Evolutionary conservation across 768 basidiomycete genomes (phyloP).

Genomic region (Austroboletus eburneus): DNA sequence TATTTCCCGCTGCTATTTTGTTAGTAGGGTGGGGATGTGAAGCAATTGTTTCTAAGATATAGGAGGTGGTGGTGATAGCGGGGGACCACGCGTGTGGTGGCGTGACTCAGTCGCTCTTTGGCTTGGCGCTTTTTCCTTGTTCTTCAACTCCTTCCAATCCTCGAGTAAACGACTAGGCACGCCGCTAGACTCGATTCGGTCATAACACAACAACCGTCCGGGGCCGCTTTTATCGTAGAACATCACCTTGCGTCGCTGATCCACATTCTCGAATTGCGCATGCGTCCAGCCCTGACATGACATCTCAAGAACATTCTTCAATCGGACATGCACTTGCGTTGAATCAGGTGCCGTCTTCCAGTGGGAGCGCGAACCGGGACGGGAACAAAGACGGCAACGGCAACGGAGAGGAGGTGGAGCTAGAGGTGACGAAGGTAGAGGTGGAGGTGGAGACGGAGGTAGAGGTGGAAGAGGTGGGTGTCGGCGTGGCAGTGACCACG

Average conservation of each 20-base stretch:
- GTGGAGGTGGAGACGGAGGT: not conserved
- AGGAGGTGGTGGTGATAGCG: no score
- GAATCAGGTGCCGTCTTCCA: constrained; percentile 1
- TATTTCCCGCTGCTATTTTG: no score
- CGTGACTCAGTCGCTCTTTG: not conserved
- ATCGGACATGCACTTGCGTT: constrained; percentile 14
- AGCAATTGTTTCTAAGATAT: no score
- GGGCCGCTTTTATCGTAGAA: no score
- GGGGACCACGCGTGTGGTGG: not conserved
- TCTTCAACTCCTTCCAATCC: not conserved
- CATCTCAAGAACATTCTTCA: constrained; percentile 22
- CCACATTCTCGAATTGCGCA: constrained; percentile 1
- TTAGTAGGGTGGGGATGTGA: no score
- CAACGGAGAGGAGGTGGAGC: not conserved
- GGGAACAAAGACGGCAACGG: not conserved
- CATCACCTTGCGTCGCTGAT: no score
- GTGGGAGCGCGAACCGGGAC: not conserved
- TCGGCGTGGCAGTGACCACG: constrained; percentile 15
- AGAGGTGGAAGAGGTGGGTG: constrained; percentile 2
- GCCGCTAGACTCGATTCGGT: not conserved
- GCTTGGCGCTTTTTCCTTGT: not conserved
- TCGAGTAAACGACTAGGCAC: not conserved
- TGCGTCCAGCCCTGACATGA: constrained; percentile 23
- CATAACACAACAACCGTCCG: not conserved
- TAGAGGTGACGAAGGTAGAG: not conserved